These are phyloP conservation scores for Ehretia macrophylla DNA, from an alignment of 257 asterid genomes.

Conservation along the genomic window DNA sequence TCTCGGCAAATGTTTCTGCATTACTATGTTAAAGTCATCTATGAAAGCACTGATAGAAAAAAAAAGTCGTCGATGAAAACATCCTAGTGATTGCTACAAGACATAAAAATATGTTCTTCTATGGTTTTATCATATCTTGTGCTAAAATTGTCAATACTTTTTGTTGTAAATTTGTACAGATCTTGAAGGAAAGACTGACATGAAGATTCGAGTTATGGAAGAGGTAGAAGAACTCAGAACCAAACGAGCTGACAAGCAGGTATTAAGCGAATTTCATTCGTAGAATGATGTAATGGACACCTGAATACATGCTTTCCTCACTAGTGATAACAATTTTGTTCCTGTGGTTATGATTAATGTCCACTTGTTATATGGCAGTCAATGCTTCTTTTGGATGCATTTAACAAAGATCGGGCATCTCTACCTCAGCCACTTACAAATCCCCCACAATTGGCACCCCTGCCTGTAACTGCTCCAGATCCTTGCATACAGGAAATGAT, in stretches of 20 bases:
- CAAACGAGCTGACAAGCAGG: conserved; percentile 96
- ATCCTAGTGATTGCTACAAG: too few relatives aligned
- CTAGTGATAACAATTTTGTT: conserved; percentile 9
- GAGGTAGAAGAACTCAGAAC: conserved; percentile 84
- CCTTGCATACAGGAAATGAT: conserved; percentile 92
- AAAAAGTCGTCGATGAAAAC: too few relatives aligned
- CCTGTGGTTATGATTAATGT: conserved; percentile 2
- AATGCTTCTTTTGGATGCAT: conserved; percentile 94
- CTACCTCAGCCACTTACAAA: conserved; percentile 84
- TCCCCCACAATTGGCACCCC: conserved; percentile 50
- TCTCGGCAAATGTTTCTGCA: too few relatives aligned
- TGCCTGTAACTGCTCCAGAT: conserved; percentile 76
- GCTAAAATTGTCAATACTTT: neutral
- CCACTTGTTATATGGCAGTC: conserved; percentile 41
- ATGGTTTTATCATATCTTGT: neutral
- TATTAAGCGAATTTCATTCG: too few relatives aligned
- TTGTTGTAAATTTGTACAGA: conserved; percentile 31
- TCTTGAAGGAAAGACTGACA: conserved; percentile 92
- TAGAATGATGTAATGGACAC: neutral
- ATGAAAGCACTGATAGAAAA: too few relatives aligned
- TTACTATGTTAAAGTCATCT: too few relatives aligned
- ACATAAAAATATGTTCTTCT: too few relatives aligned
- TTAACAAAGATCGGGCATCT: conserved; percentile 94
- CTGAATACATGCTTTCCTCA: neutral
- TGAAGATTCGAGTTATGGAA: conserved; percentile 86